Evolutionary conservation across 176 grass and related monocot genomes (phyloP).

Genomic region (Carex parvula): DNA sequence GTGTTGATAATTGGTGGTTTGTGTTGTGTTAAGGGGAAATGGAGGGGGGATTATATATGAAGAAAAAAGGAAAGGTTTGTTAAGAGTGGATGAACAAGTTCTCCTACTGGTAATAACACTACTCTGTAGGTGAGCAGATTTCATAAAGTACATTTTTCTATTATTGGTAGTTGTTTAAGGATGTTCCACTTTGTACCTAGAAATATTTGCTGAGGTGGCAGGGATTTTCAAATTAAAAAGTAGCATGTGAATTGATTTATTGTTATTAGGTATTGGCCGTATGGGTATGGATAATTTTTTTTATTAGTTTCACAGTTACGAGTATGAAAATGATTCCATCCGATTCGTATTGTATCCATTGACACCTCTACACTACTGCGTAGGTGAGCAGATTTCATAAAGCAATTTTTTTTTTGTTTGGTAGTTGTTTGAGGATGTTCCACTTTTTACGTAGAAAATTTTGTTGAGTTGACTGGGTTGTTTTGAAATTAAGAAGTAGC

Average conservation of each 20-base stretch:
- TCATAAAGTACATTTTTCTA: background rate
- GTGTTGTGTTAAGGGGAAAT: conserved; percentile 31
- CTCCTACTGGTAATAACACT: conserved; percentile 31
- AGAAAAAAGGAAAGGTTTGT: conserved; percentile 5
- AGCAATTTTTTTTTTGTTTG: too few relatives aligned
- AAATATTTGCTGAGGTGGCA: background rate
- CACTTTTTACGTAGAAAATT: too few relatives aligned
- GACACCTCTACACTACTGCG: too few relatives aligned
- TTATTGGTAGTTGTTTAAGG: background rate
- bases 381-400: too few relatives aligned
- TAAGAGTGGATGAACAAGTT: conserved; percentile 33
- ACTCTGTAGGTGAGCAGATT: conserved; percentile 12
- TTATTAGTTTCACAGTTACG: too few relatives aligned
- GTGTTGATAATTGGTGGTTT: conserved; percentile 17
- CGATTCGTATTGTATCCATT: too few relatives aligned
- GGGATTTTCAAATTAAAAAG: background rate
- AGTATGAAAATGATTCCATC: too few relatives aligned
- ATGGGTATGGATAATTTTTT: too few relatives aligned
- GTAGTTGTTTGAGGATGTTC: too few relatives aligned
- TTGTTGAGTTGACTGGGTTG: too few relatives aligned
- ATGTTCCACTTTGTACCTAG: background rate
- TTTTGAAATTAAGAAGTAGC: too few relatives aligned
- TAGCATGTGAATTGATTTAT: background rate
- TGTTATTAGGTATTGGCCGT: too few relatives aligned
- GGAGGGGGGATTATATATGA: conserved; percentile 3